A percentile compares a stretch with the other conserved stretches of the same genome.
Conservation (phyloP, 148 eudicot species). For the Rhododendron williamsianum region DNA sequence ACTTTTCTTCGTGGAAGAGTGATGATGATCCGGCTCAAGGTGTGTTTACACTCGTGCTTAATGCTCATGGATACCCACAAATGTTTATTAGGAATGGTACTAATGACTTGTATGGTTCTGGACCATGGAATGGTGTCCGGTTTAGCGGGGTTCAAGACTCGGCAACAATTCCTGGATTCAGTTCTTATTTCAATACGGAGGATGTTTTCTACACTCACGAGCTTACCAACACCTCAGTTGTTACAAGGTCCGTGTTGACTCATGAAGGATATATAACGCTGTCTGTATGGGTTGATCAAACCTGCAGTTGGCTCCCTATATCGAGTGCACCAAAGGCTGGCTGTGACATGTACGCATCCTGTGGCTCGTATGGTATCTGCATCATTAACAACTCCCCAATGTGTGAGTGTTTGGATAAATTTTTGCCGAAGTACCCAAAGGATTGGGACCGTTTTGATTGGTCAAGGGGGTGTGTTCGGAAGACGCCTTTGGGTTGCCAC, state of each 20-base stretch:
- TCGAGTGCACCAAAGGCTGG: constrained; percentile 4
- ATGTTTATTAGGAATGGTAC: background rate
- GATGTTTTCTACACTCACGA: constrained; percentile 1
- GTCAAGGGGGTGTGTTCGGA: constrained; percentile 35
- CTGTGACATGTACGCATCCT: constrained; percentile 17
- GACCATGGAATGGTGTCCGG: constrained; percentile 23
- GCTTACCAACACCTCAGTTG: constrained; percentile 1
- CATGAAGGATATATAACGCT: constrained; percentile 8
- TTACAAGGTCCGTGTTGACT: constrained; percentile 13
- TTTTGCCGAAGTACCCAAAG: constrained; percentile 12
- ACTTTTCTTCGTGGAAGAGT: constrained; percentile 18
- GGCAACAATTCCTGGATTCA: no score
- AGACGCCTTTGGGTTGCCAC: constrained; percentile 16
- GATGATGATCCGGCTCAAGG: constrained; percentile 12
- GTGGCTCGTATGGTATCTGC: constrained; percentile 25
- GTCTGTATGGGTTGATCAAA: background rate
- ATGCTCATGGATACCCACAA: background rate
- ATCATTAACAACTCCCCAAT: background rate
- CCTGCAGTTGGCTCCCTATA: constrained; percentile 14
- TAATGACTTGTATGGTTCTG: background rate
- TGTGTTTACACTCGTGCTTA: background rate
- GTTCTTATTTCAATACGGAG: background rate
- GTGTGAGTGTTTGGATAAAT: constrained; percentile 27
- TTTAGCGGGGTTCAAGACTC: constrained; percentile 7
- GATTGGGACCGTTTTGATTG: constrained; percentile 26